phyloP scores from a whole-genome alignment of 2,329 filamentous ascomycete genomes.

The Penicillium frequentans region DNA sequence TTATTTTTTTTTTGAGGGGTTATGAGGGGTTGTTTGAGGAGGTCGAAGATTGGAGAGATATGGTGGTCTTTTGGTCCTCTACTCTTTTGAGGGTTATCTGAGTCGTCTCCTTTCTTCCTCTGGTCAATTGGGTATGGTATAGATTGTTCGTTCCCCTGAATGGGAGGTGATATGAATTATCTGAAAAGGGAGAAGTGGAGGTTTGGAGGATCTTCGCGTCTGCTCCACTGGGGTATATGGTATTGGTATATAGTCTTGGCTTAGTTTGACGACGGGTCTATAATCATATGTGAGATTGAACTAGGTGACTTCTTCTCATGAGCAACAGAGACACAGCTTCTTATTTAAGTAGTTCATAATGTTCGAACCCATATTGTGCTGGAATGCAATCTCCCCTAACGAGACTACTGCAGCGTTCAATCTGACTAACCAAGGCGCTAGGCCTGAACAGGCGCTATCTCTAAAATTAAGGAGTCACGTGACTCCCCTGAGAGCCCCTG shows the following conservation, averaged over 20 bases:
- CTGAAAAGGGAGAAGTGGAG: background rate
- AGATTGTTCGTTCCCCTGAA: background rate
- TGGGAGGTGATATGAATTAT: background rate
- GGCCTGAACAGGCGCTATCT: background rate
- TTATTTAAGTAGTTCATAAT: background rate
- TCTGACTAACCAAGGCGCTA: background rate
- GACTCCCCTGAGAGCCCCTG: constrained; percentile 2
- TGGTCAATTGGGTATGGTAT: background rate
- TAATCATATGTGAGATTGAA: background rate
- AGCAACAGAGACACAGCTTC: no score
- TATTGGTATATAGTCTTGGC: background rate
- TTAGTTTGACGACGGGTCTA: no score
- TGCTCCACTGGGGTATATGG: background rate
- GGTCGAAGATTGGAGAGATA: background rate
- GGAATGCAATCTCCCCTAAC: background rate
- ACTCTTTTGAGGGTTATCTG: background rate
- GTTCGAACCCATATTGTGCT: background rate
- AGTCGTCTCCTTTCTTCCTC: background rate
- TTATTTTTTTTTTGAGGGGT: background rate
- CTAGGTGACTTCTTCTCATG: background rate
- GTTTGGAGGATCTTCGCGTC: background rate
- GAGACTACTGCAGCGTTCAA: background rate
- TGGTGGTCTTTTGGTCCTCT: background rate
- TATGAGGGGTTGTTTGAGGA: background rate
- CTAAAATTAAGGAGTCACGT: background rate